Evolutionary conservation across 192 early-diverging fungal genomes (phyloP), one percentile per base, ranked within the genome.

Genomic region (Haplosporangium gracile): DNA sequence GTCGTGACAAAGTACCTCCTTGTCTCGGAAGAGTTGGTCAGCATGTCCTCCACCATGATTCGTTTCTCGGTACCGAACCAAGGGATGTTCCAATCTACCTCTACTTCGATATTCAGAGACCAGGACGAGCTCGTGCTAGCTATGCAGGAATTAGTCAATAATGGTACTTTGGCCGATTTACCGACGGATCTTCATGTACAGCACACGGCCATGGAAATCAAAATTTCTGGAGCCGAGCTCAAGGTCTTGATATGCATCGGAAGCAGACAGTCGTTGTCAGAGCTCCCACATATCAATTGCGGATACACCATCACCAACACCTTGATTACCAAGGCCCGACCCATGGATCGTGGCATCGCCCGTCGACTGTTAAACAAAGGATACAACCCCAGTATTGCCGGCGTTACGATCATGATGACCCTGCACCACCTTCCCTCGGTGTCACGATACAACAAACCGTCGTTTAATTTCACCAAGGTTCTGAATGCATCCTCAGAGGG

Each of bases 231-330:
- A 32, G 68, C 60, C 9, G 51, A 74, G 45, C 1, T 47, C 8
- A 47, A 1, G 45, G 45, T 4, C 45, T 4, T 47, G 10, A 47
- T 47, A 9, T 47, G 45, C 5, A 4, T 15, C 15, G 45, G 45
- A 4, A 47, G 45, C 5, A 47, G 45, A n/a, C n/a, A n/a, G n/a
- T n/a, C n/a, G 45, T 0, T 47, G 15, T 47, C 45, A 47, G 45
- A 47, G 5, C 0, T 5, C 45, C 45, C 45, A 3, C 45, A 47
- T 5, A 47, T 47, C 15, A 47, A 7, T 53, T 79, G 77, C 55
- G 36, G 43, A 32, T 79, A 79, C 26, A 72, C 77, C 20, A 60
- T 43, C 51, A 53, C 38, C 70, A 55, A 26, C 29, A 68, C 36
- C 2, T 5, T 72, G 4, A 60, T 79, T 36, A 71, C 40, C 36